Percentiles rank a stretch among this genome's conserved stretches.
Evolutionary conservation across 345 rosid species (phyloP).

Genomic region (Cochlearia excelsa): DNA sequence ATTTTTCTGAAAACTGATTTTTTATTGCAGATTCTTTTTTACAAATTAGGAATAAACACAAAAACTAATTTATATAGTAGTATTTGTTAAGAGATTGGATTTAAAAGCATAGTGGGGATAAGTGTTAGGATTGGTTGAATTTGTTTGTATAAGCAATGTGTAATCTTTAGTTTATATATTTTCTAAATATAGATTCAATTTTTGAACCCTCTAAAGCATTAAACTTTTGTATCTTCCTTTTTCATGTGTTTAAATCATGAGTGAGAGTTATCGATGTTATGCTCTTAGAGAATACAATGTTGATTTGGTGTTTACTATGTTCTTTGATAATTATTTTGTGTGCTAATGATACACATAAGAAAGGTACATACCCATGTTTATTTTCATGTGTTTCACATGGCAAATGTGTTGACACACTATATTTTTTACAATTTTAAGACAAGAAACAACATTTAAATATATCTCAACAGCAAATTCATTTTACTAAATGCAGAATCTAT

Average conservation of each 20-base stretch:
- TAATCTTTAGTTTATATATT: constrained; percentile 21
- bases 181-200: constrained; percentile 13
- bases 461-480: no score
- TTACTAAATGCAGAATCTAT: neutral
- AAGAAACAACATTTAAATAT: no score
- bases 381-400: no score
- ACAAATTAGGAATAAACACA: constrained; percentile 23
- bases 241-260: no score
- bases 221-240: neutral
- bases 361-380: no score
- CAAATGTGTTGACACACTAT: no score
- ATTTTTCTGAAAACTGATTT: neutral
- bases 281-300: no score
- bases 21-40: constrained; percentile 35
- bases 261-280: no score
- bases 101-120: constrained; percentile 11
- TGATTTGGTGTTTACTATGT: no score
- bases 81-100: constrained; percentile 14
- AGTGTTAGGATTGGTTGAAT: constrained; percentile 15
- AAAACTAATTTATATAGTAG: neutral
- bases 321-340: no score
- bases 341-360: no score
- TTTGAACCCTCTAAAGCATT: neutral
- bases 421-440: no score
- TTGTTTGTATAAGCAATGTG: constrained; percentile 24